Percentiles rank a stretch among this genome's conserved stretches.
phyloP scores from a whole-genome alignment of 2,329 filamentous ascomycete species.

The Lithohypha guttulata region DNA sequence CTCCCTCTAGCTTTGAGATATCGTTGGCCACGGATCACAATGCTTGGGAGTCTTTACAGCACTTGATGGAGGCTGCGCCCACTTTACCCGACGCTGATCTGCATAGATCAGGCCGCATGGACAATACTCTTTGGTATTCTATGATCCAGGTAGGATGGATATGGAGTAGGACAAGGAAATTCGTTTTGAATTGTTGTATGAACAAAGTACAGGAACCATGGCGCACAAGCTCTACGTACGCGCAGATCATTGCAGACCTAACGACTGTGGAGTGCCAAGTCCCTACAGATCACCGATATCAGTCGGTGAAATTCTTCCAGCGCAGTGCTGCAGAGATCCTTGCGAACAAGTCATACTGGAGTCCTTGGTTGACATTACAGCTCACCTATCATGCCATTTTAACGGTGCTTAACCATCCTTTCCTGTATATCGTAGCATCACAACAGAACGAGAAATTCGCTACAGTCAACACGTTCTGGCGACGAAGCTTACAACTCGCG shows the following conservation, averaged over 20 bases:
- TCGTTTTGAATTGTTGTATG: conserved; percentile 33
- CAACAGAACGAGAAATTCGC: conserved; percentile 43
- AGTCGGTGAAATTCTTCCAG: conserved; percentile 43
- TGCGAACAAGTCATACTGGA: conserved; percentile 40
- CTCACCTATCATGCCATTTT: conserved; percentile 44
- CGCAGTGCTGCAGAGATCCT: conserved; percentile 38
- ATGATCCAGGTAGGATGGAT: conserved; percentile 42
- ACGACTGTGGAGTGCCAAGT: conserved; percentile 39
- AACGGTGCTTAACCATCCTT: conserved; percentile 44
- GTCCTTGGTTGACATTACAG: conserved; percentile 43
- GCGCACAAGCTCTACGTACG: conserved; percentile 43
- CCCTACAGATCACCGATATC: conserved; percentile 41
- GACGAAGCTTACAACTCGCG: conserved; percentile 41
- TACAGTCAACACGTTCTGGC: conserved; percentile 46
- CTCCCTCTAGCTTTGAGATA: no score
- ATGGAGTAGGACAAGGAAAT: conserved; percentile 35
- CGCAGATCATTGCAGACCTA: conserved; percentile 41
- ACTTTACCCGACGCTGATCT: conserved; percentile 22
- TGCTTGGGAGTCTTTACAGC: conserved; percentile 27
- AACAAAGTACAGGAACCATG: conserved; percentile 42
- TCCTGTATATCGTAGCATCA: conserved; percentile 43
- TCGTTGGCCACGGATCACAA: no score
- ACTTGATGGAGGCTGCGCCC: neutral
- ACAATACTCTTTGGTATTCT: conserved; percentile 41
- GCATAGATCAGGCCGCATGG: conserved; percentile 25